Evolutionary conservation across 1,139 yeast genomes (phyloP).

Genomic region (Pichia sp.): DNA sequence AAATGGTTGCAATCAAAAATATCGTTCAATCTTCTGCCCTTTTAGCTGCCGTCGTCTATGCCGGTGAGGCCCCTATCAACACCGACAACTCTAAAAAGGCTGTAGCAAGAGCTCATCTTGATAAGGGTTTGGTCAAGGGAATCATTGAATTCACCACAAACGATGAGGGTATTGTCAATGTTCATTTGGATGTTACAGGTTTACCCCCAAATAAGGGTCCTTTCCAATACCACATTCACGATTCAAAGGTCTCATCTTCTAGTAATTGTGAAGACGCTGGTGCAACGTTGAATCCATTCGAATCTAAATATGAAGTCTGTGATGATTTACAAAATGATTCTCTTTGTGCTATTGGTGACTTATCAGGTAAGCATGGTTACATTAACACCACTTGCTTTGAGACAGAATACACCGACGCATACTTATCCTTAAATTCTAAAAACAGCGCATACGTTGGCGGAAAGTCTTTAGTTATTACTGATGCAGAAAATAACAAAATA

Average conservation of each 20-base stretch:
- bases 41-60: constrained; percentile 10
- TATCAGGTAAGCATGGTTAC: constrained; percentile 57
- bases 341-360: constrained; percentile 52
- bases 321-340: constrained; percentile 39
- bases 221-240: constrained; percentile 50
- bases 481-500: constrained; percentile 39
- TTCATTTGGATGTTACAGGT: constrained; percentile 51
- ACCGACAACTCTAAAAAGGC: constrained; percentile 24
- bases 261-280: constrained; percentile 49
- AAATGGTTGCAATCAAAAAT: constrained; percentile 10
- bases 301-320: constrained; percentile 27
- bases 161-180: constrained; percentile 37
- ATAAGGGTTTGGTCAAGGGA: constrained; percentile 26
- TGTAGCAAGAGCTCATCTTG: constrained; percentile 29
- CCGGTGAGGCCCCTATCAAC: constrained; percentile 25
- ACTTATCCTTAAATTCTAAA: constrained; percentile 41
- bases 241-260: constrained; percentile 33
- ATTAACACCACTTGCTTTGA: constrained; percentile 53
- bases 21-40: constrained; percentile 2
- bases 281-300: constrained; percentile 46
- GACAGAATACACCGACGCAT: constrained; percentile 44
- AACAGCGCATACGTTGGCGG: constrained; percentile 45
- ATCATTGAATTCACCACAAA: constrained; percentile 27
- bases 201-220: constrained; percentile 51
- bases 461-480: constrained; percentile 46